Evolutionary conservation across 192 early-diverging fungal genomes (phyloP), one percentile per base, ranked within the genome.

Genomic region (Backusella psychrophila): DNA sequence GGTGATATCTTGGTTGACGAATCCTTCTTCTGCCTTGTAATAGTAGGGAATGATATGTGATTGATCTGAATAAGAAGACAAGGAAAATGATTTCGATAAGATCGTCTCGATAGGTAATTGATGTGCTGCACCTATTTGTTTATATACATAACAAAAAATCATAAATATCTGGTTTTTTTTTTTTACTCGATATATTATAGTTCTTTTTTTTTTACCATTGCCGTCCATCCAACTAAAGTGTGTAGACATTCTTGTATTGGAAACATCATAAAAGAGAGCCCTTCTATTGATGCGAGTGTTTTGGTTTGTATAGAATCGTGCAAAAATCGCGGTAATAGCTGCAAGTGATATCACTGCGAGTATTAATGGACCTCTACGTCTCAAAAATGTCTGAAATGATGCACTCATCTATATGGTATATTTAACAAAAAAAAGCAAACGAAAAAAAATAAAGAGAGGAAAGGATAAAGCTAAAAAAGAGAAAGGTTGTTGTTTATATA

Each of bases 1-100:
- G 11, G 87, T 89, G 52, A 89, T 85, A 66, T 87, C 87, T 74
- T 87, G 83, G 21, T 77, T 75, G 67, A 83, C 77, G 65, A 81
- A 79, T 33, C 68, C 41, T 9, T 74, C 69, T 49, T 87, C 71
- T 1, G 86, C 83, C 42, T 77, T 75, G 72, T 84, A 89, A 38
- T 86, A 87, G 73, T 85, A 89, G 8, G 87, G 87, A 23, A 85
- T 86, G n/a, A 89, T 81, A 39, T 89, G 83, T 23, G 87, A 85
- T 29, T 86, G 86, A 68, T 84, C 83, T 77, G 87, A 81, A 4
- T 76, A 78, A 82, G 87, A 34, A 85, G 86, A 76, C 41, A 85
- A 83, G 12, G 85, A 85, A 71, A 84, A 89, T 1, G 87, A 80
- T 76, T 89, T 89, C 15, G 86, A 87, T 70, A 89, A 67, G 71